These are phyloP conservation scores for Achaetomiella virescens DNA, from an alignment of 495 filamentous ascomycete genomes.

Conservation along the genomic window DNA sequence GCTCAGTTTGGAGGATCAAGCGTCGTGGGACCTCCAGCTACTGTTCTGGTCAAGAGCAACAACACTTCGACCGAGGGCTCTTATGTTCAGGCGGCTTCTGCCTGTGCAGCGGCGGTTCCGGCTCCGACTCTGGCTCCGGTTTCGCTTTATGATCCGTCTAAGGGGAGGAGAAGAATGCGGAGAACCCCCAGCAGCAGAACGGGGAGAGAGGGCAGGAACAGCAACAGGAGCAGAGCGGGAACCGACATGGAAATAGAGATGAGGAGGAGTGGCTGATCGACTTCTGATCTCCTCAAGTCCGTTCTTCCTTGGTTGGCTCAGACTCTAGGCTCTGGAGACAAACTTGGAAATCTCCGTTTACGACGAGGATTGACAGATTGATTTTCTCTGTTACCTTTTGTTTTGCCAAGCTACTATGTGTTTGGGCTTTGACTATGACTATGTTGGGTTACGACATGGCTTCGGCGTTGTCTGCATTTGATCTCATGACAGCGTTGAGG, in stretches of 20 bases:
- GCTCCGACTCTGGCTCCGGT: no score
- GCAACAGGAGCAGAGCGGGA: not conserved
- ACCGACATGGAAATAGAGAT: not conserved
- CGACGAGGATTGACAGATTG: not conserved
- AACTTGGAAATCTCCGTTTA: not conserved
- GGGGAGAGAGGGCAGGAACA: not conserved
- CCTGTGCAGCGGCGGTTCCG: no score
- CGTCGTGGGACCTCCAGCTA: no score
- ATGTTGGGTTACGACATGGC: not conserved
- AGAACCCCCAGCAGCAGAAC: not conserved
- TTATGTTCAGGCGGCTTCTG: no score
- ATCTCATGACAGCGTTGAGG: no score
- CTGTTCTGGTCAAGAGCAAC: no score
- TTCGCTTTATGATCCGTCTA: no score
- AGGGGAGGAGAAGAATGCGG: no score
- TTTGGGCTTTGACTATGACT: not conserved
- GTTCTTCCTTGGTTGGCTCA: no score
- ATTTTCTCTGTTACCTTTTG: not conserved
- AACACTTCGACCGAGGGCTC: no score
- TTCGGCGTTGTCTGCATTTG: no score
- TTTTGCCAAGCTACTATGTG: not conserved
- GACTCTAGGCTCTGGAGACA: no score
- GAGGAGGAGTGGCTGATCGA: slow-evolving; percentile 16
- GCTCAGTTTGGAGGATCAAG: not conserved
- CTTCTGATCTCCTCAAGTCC: not conserved